A percentile compares a stretch with the other conserved stretches of the same genome.
Conservation (phyloP, 371 early-diverging fungal species). For the Apophysomyces sp. region DNA sequence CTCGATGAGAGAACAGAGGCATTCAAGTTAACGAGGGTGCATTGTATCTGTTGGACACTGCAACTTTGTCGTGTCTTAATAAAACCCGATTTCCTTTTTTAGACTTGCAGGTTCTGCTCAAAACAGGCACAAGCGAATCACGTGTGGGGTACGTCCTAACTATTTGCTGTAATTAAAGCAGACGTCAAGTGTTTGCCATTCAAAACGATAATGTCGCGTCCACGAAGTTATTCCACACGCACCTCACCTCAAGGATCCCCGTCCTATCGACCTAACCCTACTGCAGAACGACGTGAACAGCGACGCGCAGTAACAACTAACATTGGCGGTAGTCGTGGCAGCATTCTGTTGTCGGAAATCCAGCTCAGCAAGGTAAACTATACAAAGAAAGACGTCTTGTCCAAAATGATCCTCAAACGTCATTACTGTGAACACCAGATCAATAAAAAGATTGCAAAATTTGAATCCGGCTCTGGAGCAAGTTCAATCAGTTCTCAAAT, state of each 20-base stretch:
- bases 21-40: no score
- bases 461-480: constrained; percentile 28
- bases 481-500: constrained; percentile 14
- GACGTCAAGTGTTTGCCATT: background rate
- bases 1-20: no score
- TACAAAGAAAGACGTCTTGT: background rate
- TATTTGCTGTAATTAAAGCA: no score
- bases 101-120: no score
- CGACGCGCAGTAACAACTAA: constrained; percentile 10
- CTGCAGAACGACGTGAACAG: constrained; percentile 8
- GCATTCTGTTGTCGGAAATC: constrained; percentile 34
- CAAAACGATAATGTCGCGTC: constrained; percentile 13
- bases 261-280: constrained; percentile 3
- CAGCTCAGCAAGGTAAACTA: constrained; percentile 41
- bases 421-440: constrained; percentile 21
- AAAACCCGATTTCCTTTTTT: no score
- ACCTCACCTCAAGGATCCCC: constrained; percentile 19
- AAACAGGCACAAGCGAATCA: no score
- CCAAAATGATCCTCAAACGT: background rate
- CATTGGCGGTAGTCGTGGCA: constrained; percentile 10
- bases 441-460: constrained; percentile 35
- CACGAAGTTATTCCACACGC: constrained; percentile 18
- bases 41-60: no score
- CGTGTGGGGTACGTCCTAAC: no score
- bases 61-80: no score